Percentiles rank a stretch among this genome's conserved stretches.
phyloP scores from a whole-genome alignment of 495 filamentous ascomycete genomes.

The Penicillium mononematosum region DNA sequence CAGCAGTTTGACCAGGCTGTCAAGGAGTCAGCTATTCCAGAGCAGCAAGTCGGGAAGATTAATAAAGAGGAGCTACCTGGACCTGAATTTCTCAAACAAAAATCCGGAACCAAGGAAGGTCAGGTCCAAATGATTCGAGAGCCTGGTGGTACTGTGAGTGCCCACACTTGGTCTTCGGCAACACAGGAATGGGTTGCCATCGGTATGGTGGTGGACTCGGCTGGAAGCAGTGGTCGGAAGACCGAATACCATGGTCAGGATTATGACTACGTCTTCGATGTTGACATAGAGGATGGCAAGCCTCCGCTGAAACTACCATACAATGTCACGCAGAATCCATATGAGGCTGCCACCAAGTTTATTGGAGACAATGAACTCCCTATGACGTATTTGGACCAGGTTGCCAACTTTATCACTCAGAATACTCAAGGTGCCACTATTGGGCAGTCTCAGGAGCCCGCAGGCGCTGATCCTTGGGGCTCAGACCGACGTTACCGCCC shows the following conservation, averaged over 20 bases:
- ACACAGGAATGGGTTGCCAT: constrained; percentile 76
- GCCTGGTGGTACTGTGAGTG: constrained; percentile 71
- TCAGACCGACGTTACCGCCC: constrained; percentile 76
- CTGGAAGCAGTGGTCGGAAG: constrained; percentile 74
- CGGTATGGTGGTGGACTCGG: constrained; percentile 89
- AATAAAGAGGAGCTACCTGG: constrained; percentile 89
- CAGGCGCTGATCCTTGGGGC: constrained; percentile 70
- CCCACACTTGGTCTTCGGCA: constrained; percentile 74
- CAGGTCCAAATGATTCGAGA: constrained; percentile 90
- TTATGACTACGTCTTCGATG: constrained; percentile 97
- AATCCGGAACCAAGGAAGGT: constrained; percentile 86
- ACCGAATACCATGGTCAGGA: constrained; percentile 77
- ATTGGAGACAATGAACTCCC: constrained; percentile 88
- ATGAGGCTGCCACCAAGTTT: constrained; percentile 88
- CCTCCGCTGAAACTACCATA: constrained; percentile 92
- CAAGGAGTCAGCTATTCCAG: constrained; percentile 77
- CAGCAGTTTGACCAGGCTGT: constrained; percentile 77
- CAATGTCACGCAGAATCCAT: constrained; percentile 89
- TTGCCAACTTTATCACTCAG: constrained; percentile 86
- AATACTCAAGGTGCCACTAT: constrained; percentile 87
- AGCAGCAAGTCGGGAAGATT: constrained; percentile 74
- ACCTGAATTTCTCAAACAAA: constrained; percentile 75
- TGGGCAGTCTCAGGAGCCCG: constrained; percentile 53
- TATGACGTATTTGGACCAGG: constrained; percentile 86
- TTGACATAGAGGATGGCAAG: constrained; percentile 94